These are phyloP conservation scores for Tranzscheliella williamsii DNA, from an alignment of 1,284 basidiomycete species.

Conservation along the genomic window DNA sequence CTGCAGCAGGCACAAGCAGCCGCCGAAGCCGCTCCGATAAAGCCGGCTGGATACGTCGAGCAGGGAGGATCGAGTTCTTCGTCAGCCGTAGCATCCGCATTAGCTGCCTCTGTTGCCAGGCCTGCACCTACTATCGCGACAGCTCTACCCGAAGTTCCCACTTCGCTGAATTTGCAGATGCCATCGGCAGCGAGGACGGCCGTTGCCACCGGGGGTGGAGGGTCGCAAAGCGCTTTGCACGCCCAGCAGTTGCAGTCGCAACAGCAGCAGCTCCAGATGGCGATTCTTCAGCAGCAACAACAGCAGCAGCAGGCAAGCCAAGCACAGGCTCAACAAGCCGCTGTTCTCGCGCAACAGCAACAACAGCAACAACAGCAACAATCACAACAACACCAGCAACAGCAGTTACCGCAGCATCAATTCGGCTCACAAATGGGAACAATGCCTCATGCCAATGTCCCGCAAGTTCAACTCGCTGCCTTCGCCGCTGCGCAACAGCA, in stretches of 20 bases:
- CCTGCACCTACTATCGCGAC: conserved; percentile 9
- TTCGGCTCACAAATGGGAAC: conserved; percentile 34
- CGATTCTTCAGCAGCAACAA: conserved; percentile 35
- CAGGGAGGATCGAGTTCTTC: conserved; percentile 12
- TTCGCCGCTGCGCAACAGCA: conserved; percentile 38
- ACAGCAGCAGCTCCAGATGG: conserved; percentile 34
- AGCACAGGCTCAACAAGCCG: conserved; percentile 25
- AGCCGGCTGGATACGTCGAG: conserved; percentile 39
- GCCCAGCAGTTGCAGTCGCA: conserved; percentile 28
- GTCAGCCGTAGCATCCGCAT: conserved; percentile 9
- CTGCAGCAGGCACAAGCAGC: conserved; percentile 57
- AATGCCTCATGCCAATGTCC: conserved; percentile 24
- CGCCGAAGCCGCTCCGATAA: conserved; percentile 41
- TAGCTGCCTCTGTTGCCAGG: conserved; percentile 12
- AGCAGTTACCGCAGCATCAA: conserved; percentile 19
- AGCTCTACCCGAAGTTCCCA: conserved; percentile 18
- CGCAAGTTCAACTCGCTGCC: conserved; percentile 34
- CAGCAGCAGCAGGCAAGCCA: conserved; percentile 26
- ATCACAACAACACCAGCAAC: conserved; percentile 38
- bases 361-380: conserved; percentile 47
- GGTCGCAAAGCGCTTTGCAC: conserved; percentile 26
- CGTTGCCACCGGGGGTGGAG: conserved; percentile 19
- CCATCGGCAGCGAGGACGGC: conserved; percentile 31
- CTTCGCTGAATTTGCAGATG: conserved; percentile 12
- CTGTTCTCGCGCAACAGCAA: conserved; percentile 37